Percentiles rank a stretch among this genome's conserved stretches.
Conservation (phyloP, 164 flowering plant genomes). For the Amborella trichopoda region DNA sequence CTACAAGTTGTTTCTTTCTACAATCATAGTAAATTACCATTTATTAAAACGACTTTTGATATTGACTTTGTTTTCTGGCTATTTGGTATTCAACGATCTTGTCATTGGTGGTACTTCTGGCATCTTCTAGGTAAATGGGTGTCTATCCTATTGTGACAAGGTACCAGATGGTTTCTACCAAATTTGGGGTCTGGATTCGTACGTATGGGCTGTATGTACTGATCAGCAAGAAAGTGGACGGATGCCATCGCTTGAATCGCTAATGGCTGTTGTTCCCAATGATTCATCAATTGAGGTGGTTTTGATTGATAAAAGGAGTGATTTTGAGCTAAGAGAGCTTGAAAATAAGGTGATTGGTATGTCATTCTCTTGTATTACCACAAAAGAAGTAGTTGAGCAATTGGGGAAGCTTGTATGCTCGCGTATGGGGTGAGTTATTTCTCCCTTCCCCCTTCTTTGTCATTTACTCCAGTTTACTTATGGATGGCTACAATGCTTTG, state of each 20-base stretch:
- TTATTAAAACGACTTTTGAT: too few relatives aligned
- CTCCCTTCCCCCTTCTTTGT: neutral
- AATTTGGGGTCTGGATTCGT: slow-evolving; percentile 83
- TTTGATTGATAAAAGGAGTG: slow-evolving; percentile 64
- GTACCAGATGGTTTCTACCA: slow-evolving; percentile 88
- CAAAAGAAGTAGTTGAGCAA: slow-evolving; percentile 74
- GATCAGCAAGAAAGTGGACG: slow-evolving; percentile 80
- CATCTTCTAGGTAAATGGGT: slow-evolving; percentile 71
- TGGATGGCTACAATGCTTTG: slow-evolving; percentile 1
- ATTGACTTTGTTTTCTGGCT: neutral
- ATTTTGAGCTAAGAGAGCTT: slow-evolving; percentile 63
- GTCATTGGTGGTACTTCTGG: neutral
- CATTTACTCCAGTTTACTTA: too few relatives aligned
- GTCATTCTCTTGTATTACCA: slow-evolving; percentile 49
- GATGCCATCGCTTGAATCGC: slow-evolving; percentile 77
- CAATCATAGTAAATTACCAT: neutral
- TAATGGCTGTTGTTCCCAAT: slow-evolving; percentile 45
- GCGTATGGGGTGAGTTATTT: slow-evolving; percentile 73
- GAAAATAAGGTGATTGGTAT: slow-evolving; percentile 43
- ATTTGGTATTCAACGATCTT: neutral
- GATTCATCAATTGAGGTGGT: slow-evolving; percentile 65
- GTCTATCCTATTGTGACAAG: slow-evolving; percentile 80
- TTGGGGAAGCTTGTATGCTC: slow-evolving; percentile 78
- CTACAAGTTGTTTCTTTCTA: neutral
- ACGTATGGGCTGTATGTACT: slow-evolving; percentile 80